Conservation (phyloP, 352 stramenopile genomes). For the Phytophthora fragariaefolia region DNA sequence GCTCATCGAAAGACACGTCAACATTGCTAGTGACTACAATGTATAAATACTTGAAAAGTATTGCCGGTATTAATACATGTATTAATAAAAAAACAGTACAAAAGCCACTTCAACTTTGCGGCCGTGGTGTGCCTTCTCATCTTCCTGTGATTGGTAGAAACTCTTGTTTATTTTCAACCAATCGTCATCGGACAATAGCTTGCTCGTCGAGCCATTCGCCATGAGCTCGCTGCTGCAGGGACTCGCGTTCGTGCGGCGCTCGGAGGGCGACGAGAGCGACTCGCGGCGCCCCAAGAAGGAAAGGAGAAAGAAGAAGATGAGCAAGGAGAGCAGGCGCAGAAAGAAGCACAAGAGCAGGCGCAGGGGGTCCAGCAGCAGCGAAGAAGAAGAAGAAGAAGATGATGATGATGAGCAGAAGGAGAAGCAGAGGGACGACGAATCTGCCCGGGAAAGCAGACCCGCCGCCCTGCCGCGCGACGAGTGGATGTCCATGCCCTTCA, state of each 20-base stretch:
- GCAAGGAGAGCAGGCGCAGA: constrained; percentile 46
- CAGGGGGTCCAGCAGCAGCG: constrained; percentile 20
- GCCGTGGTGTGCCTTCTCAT: constrained; percentile 9
- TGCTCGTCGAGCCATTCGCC: constrained; percentile 10
- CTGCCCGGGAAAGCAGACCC: background rate
- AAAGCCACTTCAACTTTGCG: constrained; percentile 29
- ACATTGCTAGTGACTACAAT: too few species aligned
- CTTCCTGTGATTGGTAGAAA: constrained; percentile 3
- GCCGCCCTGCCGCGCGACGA: constrained; percentile 64
- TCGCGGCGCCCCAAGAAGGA: constrained; percentile 37
- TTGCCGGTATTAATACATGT: too few species aligned
- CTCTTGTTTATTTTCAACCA: constrained; percentile 18
- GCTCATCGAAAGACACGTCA: too few species aligned
- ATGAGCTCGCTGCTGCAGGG: constrained; percentile 70
- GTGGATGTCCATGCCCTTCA: constrained; percentile 87
- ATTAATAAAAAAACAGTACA: too few species aligned
- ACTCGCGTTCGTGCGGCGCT: constrained; percentile 66
- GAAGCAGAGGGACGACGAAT: background rate
- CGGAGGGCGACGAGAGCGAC: constrained; percentile 24
- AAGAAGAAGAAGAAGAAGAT: constrained; percentile 24
- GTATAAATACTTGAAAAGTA: too few species aligned
- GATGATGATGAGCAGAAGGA: constrained; percentile 1
- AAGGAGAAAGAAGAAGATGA: constrained; percentile 48
- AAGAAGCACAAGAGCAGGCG: constrained; percentile 40
- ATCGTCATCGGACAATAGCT: constrained; percentile 10